These are phyloP conservation scores for Picea glauca DNA, from an alignment of 75 land plant species.

Conservation along the genomic window DNA sequence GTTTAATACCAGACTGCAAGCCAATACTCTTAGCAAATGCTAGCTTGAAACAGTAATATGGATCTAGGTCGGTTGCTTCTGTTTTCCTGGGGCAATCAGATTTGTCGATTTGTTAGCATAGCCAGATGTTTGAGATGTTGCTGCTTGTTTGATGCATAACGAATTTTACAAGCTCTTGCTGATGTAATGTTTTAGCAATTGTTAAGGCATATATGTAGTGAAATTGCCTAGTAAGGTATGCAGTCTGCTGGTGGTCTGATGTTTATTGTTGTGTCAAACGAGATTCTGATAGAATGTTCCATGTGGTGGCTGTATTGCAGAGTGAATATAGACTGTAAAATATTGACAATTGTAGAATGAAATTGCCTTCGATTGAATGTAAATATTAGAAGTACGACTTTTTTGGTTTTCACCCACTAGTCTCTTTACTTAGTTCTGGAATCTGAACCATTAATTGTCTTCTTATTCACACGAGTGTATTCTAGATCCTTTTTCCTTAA, in stretches of 20 bases:
- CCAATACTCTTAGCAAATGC: background rate
- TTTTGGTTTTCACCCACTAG: background rate
- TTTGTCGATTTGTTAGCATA: background rate
- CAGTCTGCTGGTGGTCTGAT: background rate
- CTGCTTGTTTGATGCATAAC: background rate
- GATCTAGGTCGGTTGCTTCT: no score
- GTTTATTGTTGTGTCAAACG: background rate
- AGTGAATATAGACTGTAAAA: background rate
- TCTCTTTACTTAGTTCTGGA: background rate
- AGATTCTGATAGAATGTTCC: background rate
- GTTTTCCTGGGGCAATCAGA: background rate
- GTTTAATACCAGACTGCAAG: background rate
- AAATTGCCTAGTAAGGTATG: background rate
- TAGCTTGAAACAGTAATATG: no score
- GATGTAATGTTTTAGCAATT: background rate
- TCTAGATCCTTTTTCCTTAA: background rate
- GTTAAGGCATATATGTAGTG: background rate
- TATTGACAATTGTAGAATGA: background rate
- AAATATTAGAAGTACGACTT: background rate
- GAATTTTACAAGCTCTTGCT: background rate
- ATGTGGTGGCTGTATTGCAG: background rate
- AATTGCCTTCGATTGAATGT: background rate
- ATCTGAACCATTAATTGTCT: background rate
- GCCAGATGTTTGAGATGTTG: background rate
- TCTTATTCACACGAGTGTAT: background rate